Evolutionary conservation across 257 asterid genomes (phyloP), one percentile per base, ranked within the genome.

Genomic region (Solanum piurae): DNA sequence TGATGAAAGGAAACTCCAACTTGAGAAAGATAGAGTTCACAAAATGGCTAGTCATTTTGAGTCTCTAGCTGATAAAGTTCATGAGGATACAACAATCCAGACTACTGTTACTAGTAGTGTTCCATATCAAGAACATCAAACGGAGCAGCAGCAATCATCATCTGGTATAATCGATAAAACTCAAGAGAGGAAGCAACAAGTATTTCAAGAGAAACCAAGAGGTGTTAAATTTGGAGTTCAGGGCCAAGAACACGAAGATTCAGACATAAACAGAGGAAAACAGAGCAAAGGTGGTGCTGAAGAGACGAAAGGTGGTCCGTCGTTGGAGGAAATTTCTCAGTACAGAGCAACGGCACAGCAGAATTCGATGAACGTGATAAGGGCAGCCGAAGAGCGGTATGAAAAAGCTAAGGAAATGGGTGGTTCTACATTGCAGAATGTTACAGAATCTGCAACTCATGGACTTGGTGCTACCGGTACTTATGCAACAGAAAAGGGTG

Each of bases 261-360:
- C 74, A 0, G 77, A 20, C 12, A 36, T 25, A 0, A 60, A 16
- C 36, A 37, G 36, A 64, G 84, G 83, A 33, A 7, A 20, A 14
- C 75, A 38, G 27, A 21, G 13, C 38, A 86, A 38, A 76, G 83
- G 83, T 23, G 86, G 9, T 7, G 83, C 49, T 84, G 82, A 27
- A 84, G 80, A 46, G 31, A 38, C 3, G 6, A 85, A 27, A 25
- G 64, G 74, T 33, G 80, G 74, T 42, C 89, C 88, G 2, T 90
- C 98, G 0, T 52, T 95, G 89, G 97, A 95, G 80, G 98, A 95
- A 88, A 86, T 93, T 5, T 88, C 94, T 0, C 88, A 88, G 3
- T 37, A 90, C 83, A 92, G 98, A 87, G 91, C 86, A 27, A 46
- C 87, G 6, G 98, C 98, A 9, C 98, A 95, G 64, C 94, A 94